Evolutionary conservation across 352 stramenopile species (phyloP), one percentile per base, ranked within the genome.

Genomic region (Globisporangium megalacanthum): DNA sequence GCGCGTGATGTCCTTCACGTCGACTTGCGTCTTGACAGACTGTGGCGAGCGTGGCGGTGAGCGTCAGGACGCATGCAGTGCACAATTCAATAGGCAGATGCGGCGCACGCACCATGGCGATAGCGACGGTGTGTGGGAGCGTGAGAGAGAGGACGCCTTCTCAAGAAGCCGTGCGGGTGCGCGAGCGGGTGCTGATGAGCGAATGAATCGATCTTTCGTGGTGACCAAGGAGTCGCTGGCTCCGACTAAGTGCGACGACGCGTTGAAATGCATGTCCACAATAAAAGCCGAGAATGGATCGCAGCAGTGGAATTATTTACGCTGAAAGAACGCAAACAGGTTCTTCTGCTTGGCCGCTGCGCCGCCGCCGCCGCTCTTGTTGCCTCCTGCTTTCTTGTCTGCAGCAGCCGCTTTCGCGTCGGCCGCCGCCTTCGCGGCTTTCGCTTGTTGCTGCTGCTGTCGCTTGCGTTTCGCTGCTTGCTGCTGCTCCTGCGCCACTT

Each of bases 1-100:
- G 77, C 95, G 94, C 61, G 96, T 99, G 48, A 99, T 91, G 73
- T 99, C 96, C 62, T 97, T 97, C 58, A 98, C 80, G 75, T 98
- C 94, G 14, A 75, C 79, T 64, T 89, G 79, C 15, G 83, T 93
- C 72, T 90, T 93, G 49, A 93, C 83, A 45, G 68, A 77, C 72
- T 86, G 55, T 42, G 15, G 20, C 19, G 54, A 41, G 15, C 49
- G 10, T 42, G 17, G 19, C 35, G 49, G 14, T 36, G 14, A 29
- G 29, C 13, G 48, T 37, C 15, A 36, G 4, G 29, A 29, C 31
- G 25, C 4, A 11, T 14, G 3, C 14, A 8, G 29, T 9, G 15
- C 2, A 14, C 4, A 41, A 11, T 6, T 10, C 42, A n/a, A 2
- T 7, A 7, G 19, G 22, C 5, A 19, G 0, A n/a, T 20, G 14